phyloP scores from a whole-genome alignment of 2,329 filamentous ascomycete species.

The Exophiala phaeomuriformis region DNA sequence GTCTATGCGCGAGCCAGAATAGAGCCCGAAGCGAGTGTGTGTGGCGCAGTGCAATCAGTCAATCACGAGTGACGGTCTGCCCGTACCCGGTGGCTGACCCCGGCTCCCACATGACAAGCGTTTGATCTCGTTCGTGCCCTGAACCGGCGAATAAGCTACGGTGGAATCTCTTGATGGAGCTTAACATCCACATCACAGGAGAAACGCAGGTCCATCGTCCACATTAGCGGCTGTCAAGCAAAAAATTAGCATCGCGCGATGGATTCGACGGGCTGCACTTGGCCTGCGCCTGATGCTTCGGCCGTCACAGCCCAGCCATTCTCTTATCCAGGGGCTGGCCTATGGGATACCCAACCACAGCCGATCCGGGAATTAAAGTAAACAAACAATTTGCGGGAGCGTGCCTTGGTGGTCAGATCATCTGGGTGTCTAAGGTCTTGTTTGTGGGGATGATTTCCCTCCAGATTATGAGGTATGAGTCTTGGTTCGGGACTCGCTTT shows the following conservation, averaged over 20 bases:
- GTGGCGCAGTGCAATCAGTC: constrained; percentile 13
- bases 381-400: neutral
- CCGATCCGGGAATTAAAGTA: neutral
- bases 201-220: neutral
- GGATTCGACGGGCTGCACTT: neutral
- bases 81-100: constrained; percentile 13
- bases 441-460: neutral
- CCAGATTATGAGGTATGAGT: neutral
- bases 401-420: neutral
- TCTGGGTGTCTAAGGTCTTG: neutral
- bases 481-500: neutral
- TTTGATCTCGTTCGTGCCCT: constrained; percentile 18
- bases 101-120: constrained; percentile 4
- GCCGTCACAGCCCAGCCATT: neutral
- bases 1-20: neutral
- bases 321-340: neutral
- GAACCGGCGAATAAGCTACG: neutral
- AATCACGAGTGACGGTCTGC: constrained; percentile 14
- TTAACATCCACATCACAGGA: constrained; percentile 5
- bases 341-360: neutral
- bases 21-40: constrained; percentile 9
- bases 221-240: neutral
- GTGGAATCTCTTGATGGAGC: constrained; percentile 2
- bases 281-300: neutral
- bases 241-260: neutral